Percentiles rank a stretch among this genome's conserved stretches.
phyloP scores from a whole-genome alignment of 805 yeast genomes.

The Lipomyces mesembrius region DNA sequence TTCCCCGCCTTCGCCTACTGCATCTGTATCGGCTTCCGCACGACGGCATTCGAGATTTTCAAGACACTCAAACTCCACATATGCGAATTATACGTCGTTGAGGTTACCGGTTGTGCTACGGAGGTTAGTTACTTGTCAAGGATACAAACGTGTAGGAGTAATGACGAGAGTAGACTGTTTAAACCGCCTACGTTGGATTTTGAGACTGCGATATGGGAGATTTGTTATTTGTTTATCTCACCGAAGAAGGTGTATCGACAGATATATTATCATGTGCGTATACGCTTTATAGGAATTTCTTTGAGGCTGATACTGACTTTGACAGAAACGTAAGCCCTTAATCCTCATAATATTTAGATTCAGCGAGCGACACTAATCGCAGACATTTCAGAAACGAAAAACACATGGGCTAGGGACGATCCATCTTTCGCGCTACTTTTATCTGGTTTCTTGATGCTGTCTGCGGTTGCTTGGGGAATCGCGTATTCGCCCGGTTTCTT shows the following conservation, averaged over 20 bases:
- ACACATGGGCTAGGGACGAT: constrained; percentile 87
- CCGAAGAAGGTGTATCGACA: constrained; percentile 85
- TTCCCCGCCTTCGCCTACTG: constrained; percentile 35
- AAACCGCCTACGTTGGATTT: constrained; percentile 84
- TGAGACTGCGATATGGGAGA: constrained; percentile 93
- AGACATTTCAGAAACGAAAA: constrained; percentile 66
- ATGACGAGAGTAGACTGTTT: constrained; percentile 50
- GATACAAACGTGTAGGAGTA: too few relatives aligned
- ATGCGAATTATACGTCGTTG: constrained; percentile 13
- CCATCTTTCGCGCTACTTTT: constrained; percentile 83
- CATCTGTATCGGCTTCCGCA: constrained; percentile 27
- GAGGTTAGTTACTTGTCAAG: constrained; percentile 18
- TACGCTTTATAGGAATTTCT: not conserved
- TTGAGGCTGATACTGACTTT: not conserved
- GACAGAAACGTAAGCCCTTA: constrained; percentile 17
- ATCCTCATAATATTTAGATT: not conserved
- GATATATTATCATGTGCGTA: constrained; percentile 65
- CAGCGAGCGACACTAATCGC: not conserved
- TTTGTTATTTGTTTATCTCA: constrained; percentile 68
- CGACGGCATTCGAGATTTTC: constrained; percentile 26
- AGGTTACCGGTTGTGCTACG: constrained; percentile 33
- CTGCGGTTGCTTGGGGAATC: constrained; percentile 90
- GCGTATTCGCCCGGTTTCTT: constrained; percentile 69
- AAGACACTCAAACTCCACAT: constrained; percentile 4
- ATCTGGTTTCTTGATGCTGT: constrained; percentile 64